These are phyloP conservation scores for Colletotrichum coccodes DNA, from an alignment of 2,329 filamentous ascomycete genomes.

Conservation along the genomic window DNA sequence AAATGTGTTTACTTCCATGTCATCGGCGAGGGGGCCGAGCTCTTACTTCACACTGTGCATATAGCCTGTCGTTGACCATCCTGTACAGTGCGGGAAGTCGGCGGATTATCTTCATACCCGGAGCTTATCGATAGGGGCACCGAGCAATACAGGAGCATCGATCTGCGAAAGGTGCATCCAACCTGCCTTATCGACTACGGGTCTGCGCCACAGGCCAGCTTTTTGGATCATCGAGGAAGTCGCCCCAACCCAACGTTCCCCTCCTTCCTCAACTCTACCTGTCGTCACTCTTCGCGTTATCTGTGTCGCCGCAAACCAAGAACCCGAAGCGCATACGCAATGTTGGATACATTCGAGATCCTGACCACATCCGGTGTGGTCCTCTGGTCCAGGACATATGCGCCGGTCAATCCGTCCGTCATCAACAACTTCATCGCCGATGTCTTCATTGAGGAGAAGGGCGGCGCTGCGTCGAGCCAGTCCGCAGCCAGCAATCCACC, in stretches of 20 bases:
- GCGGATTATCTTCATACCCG: conserved; percentile 4
- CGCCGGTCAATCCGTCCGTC: conserved; percentile 80
- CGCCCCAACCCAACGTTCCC: conserved; percentile 11
- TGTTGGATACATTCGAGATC: conserved; percentile 98
- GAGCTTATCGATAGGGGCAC: conserved; percentile 25
- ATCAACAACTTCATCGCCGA: conserved; percentile 96
- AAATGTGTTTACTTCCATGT: conserved; percentile 42
- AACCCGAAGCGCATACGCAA: conserved; percentile 47
- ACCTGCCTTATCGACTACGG: conserved; percentile 19
- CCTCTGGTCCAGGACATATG: conserved; percentile 91
- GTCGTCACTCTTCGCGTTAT: background rate
- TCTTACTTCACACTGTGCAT: background rate
- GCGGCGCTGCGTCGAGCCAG: conserved; percentile 67
- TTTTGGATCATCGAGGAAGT: conserved; percentile 28
- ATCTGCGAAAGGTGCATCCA: conserved; percentile 4
- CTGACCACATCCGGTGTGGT: conserved; percentile 96
- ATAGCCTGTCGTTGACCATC: rapidly evolving
- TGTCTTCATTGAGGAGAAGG: conserved; percentile 96
- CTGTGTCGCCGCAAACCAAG: background rate
- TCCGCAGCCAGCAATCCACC: conserved; percentile 74
- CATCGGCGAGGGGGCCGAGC: conserved; percentile 8
- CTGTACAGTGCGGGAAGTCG: background rate
- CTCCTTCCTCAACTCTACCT: background rate
- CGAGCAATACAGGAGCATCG: background rate
- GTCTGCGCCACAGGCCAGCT: conserved; percentile 31